Conservation (phyloP, 192 early-diverging fungal genomes). For the Backusella parvicylindrica region DNA sequence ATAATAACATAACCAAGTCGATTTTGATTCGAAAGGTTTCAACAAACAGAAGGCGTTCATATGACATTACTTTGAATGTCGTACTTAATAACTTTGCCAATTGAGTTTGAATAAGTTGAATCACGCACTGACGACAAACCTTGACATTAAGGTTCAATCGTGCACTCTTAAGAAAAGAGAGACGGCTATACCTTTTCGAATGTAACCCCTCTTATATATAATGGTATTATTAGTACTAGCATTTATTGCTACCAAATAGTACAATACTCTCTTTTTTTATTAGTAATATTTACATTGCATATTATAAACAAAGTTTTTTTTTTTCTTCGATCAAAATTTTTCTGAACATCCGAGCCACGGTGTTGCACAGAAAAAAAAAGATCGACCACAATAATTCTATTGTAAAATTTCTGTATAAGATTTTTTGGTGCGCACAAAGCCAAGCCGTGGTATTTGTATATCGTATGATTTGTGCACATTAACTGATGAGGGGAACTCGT, state of each 20-base stretch:
- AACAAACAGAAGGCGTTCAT: background rate
- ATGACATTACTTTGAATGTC: background rate
- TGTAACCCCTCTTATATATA: background rate
- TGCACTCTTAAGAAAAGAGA: background rate
- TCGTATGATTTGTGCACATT: no score
- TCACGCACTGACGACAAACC: background rate
- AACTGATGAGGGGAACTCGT: no score
- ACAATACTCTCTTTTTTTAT: no score
- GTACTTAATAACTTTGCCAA: background rate
- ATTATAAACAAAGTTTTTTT: background rate
- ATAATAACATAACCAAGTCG: background rate
- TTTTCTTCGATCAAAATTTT: background rate
- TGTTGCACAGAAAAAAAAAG: background rate
- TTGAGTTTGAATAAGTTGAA: constrained; percentile 1
- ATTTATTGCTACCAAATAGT: no score
- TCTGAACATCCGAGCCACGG: background rate
- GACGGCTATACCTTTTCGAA: background rate
- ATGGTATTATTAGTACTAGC: no score
- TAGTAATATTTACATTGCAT: no score
- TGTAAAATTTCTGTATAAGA: background rate
- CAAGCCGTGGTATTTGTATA: no score
- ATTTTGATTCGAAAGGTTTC: constrained; percentile 3
- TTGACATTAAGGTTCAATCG: background rate
- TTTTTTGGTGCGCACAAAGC: no score
- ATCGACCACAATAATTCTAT: no score